phyloP scores from a whole-genome alignment of 345 rosid genomes.

The Lagerstroemia speciosa region DNA sequence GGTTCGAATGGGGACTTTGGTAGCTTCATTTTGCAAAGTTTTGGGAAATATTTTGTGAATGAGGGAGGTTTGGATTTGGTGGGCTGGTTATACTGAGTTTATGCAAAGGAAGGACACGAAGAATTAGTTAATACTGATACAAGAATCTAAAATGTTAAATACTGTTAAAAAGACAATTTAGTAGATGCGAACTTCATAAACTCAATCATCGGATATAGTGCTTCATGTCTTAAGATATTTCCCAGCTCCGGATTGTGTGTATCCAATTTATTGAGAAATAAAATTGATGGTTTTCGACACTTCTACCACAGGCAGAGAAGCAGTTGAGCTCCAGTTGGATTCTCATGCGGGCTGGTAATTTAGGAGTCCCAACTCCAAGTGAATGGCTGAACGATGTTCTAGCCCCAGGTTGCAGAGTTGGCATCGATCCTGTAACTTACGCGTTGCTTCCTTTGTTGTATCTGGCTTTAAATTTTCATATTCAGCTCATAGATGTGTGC shows the following conservation, averaged over 20 bases:
- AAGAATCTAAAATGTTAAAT: not conserved
- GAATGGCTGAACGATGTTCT: slow-evolving; percentile 85
- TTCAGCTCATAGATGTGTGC: not conserved
- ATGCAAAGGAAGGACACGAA: not conserved
- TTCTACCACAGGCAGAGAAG: slow-evolving; percentile 63
- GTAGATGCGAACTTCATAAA: not conserved
- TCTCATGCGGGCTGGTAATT: slow-evolving; percentile 90
- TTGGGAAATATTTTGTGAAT: not conserved
- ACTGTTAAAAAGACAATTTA: not conserved
- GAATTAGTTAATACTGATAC: not conserved
- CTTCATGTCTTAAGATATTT: not conserved
- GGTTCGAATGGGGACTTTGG: slow-evolving; percentile 30
- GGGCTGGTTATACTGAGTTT: not conserved
- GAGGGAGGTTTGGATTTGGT: not conserved
- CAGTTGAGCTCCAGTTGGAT: slow-evolving; percentile 74
- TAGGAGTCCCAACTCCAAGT: slow-evolving; percentile 75
- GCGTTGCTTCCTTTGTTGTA: slow-evolving; percentile 19
- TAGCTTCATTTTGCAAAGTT: not conserved
- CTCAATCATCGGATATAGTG: not conserved
- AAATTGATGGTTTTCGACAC: not conserved
- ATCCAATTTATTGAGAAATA: not conserved
- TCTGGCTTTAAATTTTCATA: not conserved
- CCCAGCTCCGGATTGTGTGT: not conserved
- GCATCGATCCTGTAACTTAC: slow-evolving; percentile 86
- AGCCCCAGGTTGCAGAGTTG: slow-evolving; percentile 82